Base-by-base conservation (phyloP, 2,329 filamentous ascomycete genomes). In the Sporothrix curviconia region DNA sequence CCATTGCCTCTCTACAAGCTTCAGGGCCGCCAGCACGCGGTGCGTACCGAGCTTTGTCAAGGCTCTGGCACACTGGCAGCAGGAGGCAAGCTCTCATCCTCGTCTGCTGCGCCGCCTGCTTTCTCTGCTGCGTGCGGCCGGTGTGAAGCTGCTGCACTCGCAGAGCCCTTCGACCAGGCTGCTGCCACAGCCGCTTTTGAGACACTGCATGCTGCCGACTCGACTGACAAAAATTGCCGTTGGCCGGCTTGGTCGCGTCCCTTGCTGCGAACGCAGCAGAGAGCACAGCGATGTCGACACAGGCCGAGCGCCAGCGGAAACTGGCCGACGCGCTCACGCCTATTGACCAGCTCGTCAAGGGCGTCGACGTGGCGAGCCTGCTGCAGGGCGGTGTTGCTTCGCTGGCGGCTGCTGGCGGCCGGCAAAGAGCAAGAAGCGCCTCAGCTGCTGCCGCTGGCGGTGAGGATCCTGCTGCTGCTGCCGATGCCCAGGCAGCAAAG, bases 201-300 rank as follows among this genome's bases (percentile, higher is more conserved):
- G 53, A 80, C 80, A 49, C 78, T 97, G 12, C 81, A 87, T 62
- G 72, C 81, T 2, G 78, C 84, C 59, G 79, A 90, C 42, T 75
- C 80, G n/a, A 76, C 75, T 39, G 89, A 95, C 64, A 80, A 79
- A n/a, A 32, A 79, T 87, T 56, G 85, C 89, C 1, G 81, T 84
- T 15, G n/a, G 91, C 91, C 8, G 94, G 94, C 1, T 83, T 94
- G n/a, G 82, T 97, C 7, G 94, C 94, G 3, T 86, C 91, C 9
- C 83, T 89, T 64, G 87, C 89, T 17, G 44, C 43, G n/a, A 0
- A 82, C 82, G 2, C 76, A 74, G 1, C 78, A 0, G 75, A 86
- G 57, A 1, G 78, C 0, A 75, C 9, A 71, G 76, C 17, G 74
- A 76, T 42, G 77, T 92, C 17, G 82, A 85, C 5, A 72, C 84